Percentiles rank a stretch among this genome's conserved stretches.
Conservation (phyloP, 306 rosid species). For the Cucurbita argyrosperma region DNA sequence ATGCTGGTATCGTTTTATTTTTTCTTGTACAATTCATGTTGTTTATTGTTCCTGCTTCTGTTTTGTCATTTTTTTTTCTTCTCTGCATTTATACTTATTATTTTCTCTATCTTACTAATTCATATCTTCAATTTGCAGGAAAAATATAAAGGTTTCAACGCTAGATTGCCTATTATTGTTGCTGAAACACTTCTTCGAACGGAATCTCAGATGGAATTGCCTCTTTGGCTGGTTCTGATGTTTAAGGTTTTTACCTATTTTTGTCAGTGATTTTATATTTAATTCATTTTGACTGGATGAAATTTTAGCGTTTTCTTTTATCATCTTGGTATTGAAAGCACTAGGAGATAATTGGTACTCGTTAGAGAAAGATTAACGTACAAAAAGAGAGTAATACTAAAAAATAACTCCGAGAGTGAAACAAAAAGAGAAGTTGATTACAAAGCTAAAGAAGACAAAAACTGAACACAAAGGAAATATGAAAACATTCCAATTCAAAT, state of each 20-base stretch:
- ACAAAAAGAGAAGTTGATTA: too few relatives aligned
- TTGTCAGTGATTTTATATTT: background rate
- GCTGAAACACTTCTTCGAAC: slow-evolving; percentile 78
- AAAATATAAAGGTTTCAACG: slow-evolving; percentile 60
- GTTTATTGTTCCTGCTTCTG: background rate
- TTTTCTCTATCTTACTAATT: background rate
- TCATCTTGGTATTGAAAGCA: background rate
- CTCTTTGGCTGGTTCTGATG: slow-evolving; percentile 79
- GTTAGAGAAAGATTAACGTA: background rate
- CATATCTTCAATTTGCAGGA: slow-evolving; percentile 37
- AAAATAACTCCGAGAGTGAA: too few relatives aligned
- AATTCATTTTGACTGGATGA: background rate
- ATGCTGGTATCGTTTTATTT: too few relatives aligned
- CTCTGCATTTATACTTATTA: background rate
- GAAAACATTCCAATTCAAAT: too few relatives aligned
- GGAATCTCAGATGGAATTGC: slow-evolving; percentile 78
- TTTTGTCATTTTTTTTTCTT: background rate
- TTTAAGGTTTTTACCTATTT: slow-evolving; percentile 39
- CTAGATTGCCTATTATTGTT: slow-evolving; percentile 59
- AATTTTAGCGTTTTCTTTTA: background rate
- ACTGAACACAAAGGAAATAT: too few relatives aligned
- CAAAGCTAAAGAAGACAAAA: too few relatives aligned
- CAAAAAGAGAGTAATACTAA: background rate
- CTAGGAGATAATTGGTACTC: background rate
- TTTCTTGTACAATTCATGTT: background rate